These are phyloP conservation scores for Coprinopsis cinerea DNA, from an alignment of 768 basidiomycete genomes.

Conservation along the genomic window DNA sequence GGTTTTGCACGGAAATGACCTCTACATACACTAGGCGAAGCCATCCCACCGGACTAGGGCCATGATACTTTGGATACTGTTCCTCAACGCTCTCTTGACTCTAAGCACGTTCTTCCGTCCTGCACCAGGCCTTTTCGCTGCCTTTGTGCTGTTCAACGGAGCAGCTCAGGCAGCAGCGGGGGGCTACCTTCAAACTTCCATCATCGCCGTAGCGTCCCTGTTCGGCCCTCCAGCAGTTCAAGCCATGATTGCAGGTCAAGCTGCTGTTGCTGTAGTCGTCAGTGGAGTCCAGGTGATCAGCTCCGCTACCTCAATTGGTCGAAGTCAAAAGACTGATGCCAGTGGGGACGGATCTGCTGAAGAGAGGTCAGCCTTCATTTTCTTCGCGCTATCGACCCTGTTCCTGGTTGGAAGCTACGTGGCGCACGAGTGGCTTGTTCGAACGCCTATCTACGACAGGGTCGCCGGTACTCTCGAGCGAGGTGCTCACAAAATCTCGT, in stretches of 20 bases:
- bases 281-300: conserved; percentile 72
- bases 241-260: conserved; percentile 77
- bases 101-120: conserved; percentile 58
- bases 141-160: conserved; percentile 59
- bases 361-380: conserved; percentile 63
- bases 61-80: conserved; percentile 44
- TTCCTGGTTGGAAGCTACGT: conserved; percentile 53
- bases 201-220: conserved; percentile 75
- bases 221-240: conserved; percentile 74
- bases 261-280: conserved; percentile 77
- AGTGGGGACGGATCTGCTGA: conserved; percentile 46
- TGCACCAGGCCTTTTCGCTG: conserved; percentile 52
- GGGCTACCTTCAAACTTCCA: conserved; percentile 71
- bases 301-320: conserved; percentile 50
- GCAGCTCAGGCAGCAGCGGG: conserved; percentile 54
- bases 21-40: conserved; percentile 38
- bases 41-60: conserved; percentile 52
- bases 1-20: not conserved
- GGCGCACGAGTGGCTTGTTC: conserved; percentile 53
- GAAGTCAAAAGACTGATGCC: conserved; percentile 28
- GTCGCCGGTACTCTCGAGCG: conserved; percentile 45
- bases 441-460: conserved; percentile 52
- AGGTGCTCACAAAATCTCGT: conserved; percentile 18
- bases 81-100: conserved; percentile 54
- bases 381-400: conserved; percentile 64